Evolutionary conservation across 2,329 filamentous ascomycete species (phyloP).

Genomic region (Colletotrichum zoysiae): DNA sequence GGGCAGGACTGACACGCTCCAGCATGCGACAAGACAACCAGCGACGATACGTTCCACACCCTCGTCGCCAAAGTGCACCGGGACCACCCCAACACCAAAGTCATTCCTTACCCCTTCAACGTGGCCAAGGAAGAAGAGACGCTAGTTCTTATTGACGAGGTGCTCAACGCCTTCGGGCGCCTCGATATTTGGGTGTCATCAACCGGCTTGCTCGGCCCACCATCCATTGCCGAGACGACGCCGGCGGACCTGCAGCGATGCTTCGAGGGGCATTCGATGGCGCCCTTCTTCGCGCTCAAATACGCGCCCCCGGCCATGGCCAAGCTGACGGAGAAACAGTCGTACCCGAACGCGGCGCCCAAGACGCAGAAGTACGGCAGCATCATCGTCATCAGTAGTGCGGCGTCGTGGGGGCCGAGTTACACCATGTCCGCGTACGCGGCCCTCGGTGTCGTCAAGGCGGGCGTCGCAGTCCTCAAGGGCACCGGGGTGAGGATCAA

Average conservation of each 20-base stretch:
- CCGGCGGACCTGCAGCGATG: conserved; percentile 67
- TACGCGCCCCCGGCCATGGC: conserved; percentile 74
- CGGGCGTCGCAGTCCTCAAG: conserved; percentile 69
- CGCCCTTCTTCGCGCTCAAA: conserved; percentile 74
- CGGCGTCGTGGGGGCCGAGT: conserved; percentile 71
- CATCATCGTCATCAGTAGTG: conserved; percentile 71
- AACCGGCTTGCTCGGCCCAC: conserved; percentile 68
- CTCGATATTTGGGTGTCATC: conserved; percentile 72
- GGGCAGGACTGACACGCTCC: conserved; percentile 3
- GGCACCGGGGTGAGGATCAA: conserved; percentile 71
- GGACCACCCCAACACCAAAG: conserved; percentile 66
- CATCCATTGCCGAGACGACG: conserved; percentile 67
- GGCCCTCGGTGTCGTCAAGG: conserved; percentile 70
- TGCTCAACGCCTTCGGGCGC: conserved; percentile 70
- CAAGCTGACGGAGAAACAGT: conserved; percentile 65
- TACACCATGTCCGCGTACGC: conserved; percentile 73
- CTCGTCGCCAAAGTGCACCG: conserved; percentile 58
- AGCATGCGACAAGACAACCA: conserved; percentile 63
- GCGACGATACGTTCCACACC: conserved; percentile 53
- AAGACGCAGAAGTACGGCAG: conserved; percentile 72
- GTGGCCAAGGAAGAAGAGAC: conserved; percentile 71
- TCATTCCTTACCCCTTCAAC: conserved; percentile 72
- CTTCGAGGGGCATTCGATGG: conserved; percentile 72
- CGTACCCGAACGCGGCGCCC: conserved; percentile 71
- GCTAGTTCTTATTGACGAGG: conserved; percentile 71